Conservation (phyloP, 306 rosid genomes). For the Sesbania bispinosa region DNA sequence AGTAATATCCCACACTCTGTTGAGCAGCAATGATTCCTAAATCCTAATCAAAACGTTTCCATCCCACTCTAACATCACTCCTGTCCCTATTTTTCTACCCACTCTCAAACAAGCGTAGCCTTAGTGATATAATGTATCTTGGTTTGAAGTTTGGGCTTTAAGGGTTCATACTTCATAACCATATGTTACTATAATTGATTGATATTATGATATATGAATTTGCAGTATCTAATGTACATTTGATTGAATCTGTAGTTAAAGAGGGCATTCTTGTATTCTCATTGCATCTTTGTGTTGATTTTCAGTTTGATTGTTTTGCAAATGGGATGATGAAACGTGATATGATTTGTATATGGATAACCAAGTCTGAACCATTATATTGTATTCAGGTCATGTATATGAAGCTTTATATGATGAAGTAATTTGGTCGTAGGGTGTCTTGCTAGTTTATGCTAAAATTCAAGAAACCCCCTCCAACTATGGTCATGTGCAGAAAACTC, state of each 20-base stretch:
- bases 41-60: too few species aligned
- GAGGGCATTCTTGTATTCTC: not conserved
- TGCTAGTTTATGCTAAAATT: not conserved
- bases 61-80: too few species aligned
- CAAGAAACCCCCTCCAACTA: not conserved
- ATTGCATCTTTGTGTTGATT: not conserved
- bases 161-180: not conserved
- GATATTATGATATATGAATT: not conserved
- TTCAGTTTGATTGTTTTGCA: conserved; percentile 4
- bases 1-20: too few species aligned
- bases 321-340: not conserved
- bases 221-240: not conserved
- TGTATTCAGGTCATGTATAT: not conserved
- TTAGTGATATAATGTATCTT: not conserved
- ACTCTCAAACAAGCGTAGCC: too few species aligned
- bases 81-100: too few species aligned
- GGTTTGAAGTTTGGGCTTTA: not conserved
- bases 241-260: not conserved
- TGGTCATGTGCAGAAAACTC: not conserved
- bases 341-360: not conserved
- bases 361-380: not conserved
- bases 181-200: not conserved
- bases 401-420: not conserved
- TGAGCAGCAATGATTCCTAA: too few species aligned
- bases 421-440: not conserved